phyloP scores from a whole-genome alignment of 2,329 filamentous ascomycete species.

The Ophiostoma quercus region DNA sequence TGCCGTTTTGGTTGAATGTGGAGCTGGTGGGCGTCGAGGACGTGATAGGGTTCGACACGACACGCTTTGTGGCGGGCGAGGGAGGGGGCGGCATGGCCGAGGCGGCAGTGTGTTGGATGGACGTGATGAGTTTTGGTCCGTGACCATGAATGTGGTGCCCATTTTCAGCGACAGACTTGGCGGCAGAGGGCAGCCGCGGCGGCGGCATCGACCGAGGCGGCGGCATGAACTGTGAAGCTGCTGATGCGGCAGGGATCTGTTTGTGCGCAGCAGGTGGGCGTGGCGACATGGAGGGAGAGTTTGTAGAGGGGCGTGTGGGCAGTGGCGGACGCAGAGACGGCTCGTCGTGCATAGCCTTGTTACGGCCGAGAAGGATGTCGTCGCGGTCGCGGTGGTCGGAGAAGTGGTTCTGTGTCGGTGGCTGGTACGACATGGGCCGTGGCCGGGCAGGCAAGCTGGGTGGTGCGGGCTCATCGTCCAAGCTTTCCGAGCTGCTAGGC shows the following conservation, averaged over 20 bases:
- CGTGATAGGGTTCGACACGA: slow-evolving; percentile 43
- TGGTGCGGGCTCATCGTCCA: slow-evolving; percentile 47
- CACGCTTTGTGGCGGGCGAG: slow-evolving; percentile 36
- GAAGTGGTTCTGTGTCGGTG: slow-evolving; percentile 13
- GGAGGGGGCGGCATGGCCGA: slow-evolving; percentile 17
- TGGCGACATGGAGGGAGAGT: neutral
- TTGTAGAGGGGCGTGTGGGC: slow-evolving; percentile 43
- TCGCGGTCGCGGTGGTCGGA: slow-evolving; percentile 31
- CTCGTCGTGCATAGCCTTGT: slow-evolving; percentile 2
- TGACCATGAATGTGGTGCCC: neutral
- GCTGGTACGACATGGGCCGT: slow-evolving; percentile 16
- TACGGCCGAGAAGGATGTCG: slow-evolving; percentile 28
- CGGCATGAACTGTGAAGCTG: neutral
- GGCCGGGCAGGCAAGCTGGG: slow-evolving; percentile 46
- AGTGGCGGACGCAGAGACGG: slow-evolving; percentile 40
- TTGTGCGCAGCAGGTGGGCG: neutral
- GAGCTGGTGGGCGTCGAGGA: slow-evolving; percentile 35
- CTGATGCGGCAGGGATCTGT: neutral
- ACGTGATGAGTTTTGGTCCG: neutral
- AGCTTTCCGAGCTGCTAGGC: slow-evolving; percentile 64
- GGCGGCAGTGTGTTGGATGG: neutral
- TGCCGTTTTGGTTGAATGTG: neutral
- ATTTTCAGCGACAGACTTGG: slow-evolving; percentile 31
- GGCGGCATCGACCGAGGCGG: slow-evolving; percentile 9
- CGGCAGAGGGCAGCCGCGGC: neutral